These are phyloP conservation scores for Russula brevipes DNA, from an alignment of 768 basidiomycete species.

Conservation along the genomic window DNA sequence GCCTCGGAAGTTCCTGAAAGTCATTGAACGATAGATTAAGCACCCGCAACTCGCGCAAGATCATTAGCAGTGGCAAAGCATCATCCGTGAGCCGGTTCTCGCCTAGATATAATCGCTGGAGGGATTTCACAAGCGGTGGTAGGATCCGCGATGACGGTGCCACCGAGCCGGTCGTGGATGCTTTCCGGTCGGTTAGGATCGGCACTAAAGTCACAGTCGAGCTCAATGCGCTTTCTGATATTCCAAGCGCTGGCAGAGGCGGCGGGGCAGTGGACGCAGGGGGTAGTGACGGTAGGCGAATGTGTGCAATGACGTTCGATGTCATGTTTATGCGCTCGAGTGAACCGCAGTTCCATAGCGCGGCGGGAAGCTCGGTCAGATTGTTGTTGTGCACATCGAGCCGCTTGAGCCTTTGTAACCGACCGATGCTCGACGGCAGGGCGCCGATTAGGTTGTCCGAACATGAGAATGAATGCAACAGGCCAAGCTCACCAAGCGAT, in stretches of 20 bases:
- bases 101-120: slow-evolving; percentile 78
- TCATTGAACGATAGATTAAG: slow-evolving; percentile 95
- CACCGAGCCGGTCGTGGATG: slow-evolving; percentile 36
- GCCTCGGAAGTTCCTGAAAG: slow-evolving; percentile 78
- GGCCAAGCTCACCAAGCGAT: slow-evolving; percentile 66
- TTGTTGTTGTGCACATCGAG: slow-evolving; percentile 93
- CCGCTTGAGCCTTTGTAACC: slow-evolving; percentile 62
- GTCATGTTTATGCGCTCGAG: slow-evolving; percentile 76
- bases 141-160: slow-evolving; percentile 29
- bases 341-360: slow-evolving; percentile 79
- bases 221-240: slow-evolving; percentile 15
- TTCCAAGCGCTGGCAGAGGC: neutral
- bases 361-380: slow-evolving; percentile 64
- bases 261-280: slow-evolving; percentile 28
- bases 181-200: slow-evolving; percentile 38
- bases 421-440: slow-evolving; percentile 73
- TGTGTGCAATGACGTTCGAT: slow-evolving; percentile 74
- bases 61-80: slow-evolving; percentile 63
- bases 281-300: slow-evolving; percentile 52
- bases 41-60: slow-evolving; percentile 70
- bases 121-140: slow-evolving; percentile 61
- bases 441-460: slow-evolving; percentile 84
- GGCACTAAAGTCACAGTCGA: slow-evolving; percentile 14
- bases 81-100: slow-evolving; percentile 88
- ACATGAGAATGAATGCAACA: slow-evolving; percentile 71